Base-by-base conservation (phyloP, 345 rosid genomes). In the Arabis alpina region DNA sequence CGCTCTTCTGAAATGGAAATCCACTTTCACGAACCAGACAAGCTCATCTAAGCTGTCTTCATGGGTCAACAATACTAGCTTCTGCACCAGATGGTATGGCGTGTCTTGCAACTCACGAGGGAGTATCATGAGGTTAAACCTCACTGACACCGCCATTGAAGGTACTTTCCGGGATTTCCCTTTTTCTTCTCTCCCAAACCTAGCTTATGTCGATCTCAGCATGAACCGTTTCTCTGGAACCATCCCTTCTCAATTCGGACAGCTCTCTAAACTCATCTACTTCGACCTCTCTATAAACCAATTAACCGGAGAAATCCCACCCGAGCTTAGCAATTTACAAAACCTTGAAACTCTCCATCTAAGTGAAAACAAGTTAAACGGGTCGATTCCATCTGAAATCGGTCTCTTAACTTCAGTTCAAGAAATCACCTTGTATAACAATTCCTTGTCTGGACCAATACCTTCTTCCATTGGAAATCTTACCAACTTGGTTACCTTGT, bases 31-130 rank as follows among this genome's bases (percentile, higher is more conserved):
- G 2, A 54, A 66, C 59, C 72, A 49, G 51, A 74, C 52, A 60
- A 25, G 28, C 11, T 73, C 66, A 48, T 57, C 77, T 1, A 39
- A 50, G 57, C 19, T 68, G 49, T 40, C 63, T 39, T 50, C 68
- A 3, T 74, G 73, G 73, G 41, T 12, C 60, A 52, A 43, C 53
- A 32, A 59, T 4, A 44, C 24, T 61, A 64, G 39, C 61, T 56
- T 72, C 44, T 70, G 64, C 15, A 67, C 68, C 53, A 73, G 30
- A 15, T 81, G 82, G 82, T 54, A 54, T 15, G 84, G 82, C 15
- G 70, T 79, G 60, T 68, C 8, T 2, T 76, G 85, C 39, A 56
- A 66, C 25, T 32, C 8, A 64, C 54, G 9, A 3, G 69, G 77
- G 39, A 76, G 70, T 13, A 10, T 79, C 42, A 9, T 52, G 5